Percentiles rank a stretch among this genome's conserved stretches.
These are phyloP conservation scores for Glomus cerebriforme DNA, from an alignment of 192 early-diverging fungal genomes.

Conservation along the genomic window DNA sequence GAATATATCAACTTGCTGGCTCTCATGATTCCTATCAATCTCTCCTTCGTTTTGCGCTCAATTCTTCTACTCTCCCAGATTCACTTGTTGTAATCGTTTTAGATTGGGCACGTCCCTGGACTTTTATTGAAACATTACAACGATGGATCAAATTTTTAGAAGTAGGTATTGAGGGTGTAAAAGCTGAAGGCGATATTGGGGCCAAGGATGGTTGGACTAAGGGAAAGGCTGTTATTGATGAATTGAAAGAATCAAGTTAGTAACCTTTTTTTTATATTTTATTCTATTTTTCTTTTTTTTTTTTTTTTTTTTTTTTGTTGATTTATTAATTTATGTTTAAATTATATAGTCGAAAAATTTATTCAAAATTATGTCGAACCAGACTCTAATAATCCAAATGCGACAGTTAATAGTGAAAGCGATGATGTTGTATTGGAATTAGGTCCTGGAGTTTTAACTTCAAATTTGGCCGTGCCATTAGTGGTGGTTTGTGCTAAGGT, in stretches of 20 bases:
- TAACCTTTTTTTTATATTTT: constrained; percentile 20
- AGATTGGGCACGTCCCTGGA: constrained; percentile 92
- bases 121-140: constrained; percentile 77
- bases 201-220: constrained; percentile 56
- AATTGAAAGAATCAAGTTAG: constrained; percentile 66
- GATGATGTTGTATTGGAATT: constrained; percentile 67
- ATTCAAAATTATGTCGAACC: constrained; percentile 74
- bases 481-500: constrained; percentile 90
- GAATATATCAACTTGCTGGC: constrained; percentile 78
- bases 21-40: constrained; percentile 67
- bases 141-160: constrained; percentile 77
- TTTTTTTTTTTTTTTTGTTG: constrained; percentile 15
- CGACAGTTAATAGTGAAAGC: constrained; percentile 43
- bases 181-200: constrained; percentile 50
- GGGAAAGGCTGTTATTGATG: constrained; percentile 69
- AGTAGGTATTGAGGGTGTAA: constrained; percentile 53
- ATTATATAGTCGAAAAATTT: constrained; percentile 60
- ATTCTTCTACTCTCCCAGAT: constrained; percentile 60
- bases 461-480: constrained; percentile 87
- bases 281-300: not conserved
- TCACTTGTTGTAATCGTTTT: constrained; percentile 76
- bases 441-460: constrained; percentile 75
- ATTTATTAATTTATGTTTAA: constrained; percentile 1
- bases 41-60: constrained; percentile 73
- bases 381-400: constrained; percentile 36